Evolutionary conservation across 1,284 basidiomycete species (phyloP), one percentile per base, ranked within the genome.

Genomic region (Stereum hirsutum): DNA sequence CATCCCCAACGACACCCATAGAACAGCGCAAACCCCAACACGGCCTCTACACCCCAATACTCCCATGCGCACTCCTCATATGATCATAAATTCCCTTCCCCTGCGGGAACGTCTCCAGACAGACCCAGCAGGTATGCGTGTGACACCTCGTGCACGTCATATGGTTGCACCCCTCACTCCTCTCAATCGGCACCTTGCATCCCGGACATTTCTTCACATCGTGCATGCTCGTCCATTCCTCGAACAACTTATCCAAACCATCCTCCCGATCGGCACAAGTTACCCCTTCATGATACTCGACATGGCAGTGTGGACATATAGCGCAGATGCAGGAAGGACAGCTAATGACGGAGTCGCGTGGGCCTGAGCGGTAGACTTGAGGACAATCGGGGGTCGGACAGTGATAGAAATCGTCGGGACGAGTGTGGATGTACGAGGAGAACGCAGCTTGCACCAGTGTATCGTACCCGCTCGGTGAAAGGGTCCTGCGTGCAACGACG

Each of bases 41-140:
- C 28, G n/a, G 10, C 33, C 4, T 11, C 28, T 39, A 52, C 39
- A 72, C 49, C 17, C 72, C 71, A 28, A 51, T 51, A 20, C 69
- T 61, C 1, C 76, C 75, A 50, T 79, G 76, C 39, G 54, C 54
- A 2, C 41, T 27, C 4, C 68, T 68, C 76, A 79, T 80, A 49
- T 79, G 76, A 0, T 66, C 64, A 47, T 80, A 80, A n/a, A 80
- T 74, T 6, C 69, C 70, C 14, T 75, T 61, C 5, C 77, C 74
- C 21, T 63, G 61, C 0, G 72, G 65, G 58, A 87, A 87, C 25
- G 78, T 81, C 56, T 69, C 59, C 54, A 81, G 53, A 55, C 84
- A 88, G 14, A 74, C 74, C 85, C 85, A 88, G 49, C 84, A 88
- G 2, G 78, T 81, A 54, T 88, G 84, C 1, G 79, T 76, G 51